Conservation (phyloP, 192 early-diverging fungal genomes). For the Lunasporangiospora selenospora region DNA sequence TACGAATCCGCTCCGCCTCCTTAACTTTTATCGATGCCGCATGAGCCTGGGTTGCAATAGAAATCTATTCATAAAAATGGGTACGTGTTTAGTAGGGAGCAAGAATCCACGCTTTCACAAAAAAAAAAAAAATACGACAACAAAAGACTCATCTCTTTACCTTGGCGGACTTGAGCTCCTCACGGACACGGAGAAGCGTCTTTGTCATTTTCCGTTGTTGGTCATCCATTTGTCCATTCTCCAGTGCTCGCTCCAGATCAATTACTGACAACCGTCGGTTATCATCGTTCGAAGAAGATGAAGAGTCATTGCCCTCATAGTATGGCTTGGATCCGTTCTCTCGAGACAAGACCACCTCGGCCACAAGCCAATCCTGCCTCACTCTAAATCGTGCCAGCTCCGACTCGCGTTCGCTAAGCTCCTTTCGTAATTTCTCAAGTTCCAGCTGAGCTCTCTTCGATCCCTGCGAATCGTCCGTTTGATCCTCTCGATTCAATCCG, state of each 20-base stretch:
- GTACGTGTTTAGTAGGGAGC: neutral
- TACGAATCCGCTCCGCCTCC: constrained; percentile 55
- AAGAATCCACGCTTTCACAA: neutral
- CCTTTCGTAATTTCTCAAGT: constrained; percentile 13
- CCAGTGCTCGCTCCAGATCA: constrained; percentile 33
- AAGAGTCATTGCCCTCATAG: too few species aligned
- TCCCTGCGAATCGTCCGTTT: too few species aligned
- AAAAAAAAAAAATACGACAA: neutral
- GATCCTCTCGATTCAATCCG: too few species aligned
- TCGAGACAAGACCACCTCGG: constrained; percentile 27
- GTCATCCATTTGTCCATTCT: constrained; percentile 31
- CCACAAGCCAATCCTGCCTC: constrained; percentile 38
- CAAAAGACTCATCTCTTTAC: constrained; percentile 8
- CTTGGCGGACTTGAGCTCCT: constrained; percentile 53
- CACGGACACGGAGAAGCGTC: constrained; percentile 50
- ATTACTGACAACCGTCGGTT: constrained; percentile 9
- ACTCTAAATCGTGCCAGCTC: constrained; percentile 23
- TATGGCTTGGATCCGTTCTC: neutral
- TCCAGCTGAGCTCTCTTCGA: constrained; percentile 16
- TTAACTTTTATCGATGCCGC: constrained; percentile 53
- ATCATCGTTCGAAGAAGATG: too few species aligned
- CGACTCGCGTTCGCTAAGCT: neutral
- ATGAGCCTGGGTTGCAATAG: constrained; percentile 55
- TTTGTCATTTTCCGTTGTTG: constrained; percentile 57
- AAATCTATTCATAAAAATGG: constrained; percentile 8